Conservation (phyloP, 2,329 filamentous ascomycete genomes). For the Eurotiales sp. region DNA sequence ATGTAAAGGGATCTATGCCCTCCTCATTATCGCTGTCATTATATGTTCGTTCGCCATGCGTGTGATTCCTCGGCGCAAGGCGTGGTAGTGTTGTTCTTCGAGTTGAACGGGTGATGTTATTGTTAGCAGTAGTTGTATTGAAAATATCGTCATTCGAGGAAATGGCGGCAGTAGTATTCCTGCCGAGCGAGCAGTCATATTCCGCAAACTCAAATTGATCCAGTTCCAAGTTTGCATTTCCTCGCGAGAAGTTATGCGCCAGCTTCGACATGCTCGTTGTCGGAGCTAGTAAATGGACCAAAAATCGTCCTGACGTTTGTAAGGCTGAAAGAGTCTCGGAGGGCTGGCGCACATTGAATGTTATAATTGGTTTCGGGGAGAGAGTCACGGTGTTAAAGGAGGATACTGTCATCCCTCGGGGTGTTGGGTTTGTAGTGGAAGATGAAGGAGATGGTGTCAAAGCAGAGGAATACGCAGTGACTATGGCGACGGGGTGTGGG, state of each 20-base stretch:
- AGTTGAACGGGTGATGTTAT: conserved; percentile 22
- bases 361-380: conserved; percentile 53
- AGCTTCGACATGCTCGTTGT: conserved; percentile 29
- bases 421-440: conserved; percentile 19
- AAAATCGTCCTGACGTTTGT: conserved; percentile 41
- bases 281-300: conserved; percentile 49
- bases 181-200: too few relatives aligned
- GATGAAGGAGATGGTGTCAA: background rate
- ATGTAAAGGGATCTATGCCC: conserved; percentile 27
- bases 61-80: background rate
- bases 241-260: conserved; percentile 38
- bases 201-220: conserved; percentile 2
- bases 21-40: conserved; percentile 14
- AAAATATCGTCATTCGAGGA: too few relatives aligned
- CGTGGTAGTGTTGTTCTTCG: conserved; percentile 18
- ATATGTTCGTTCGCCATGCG: conserved; percentile 13
- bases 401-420: conserved; percentile 57
- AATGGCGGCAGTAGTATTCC: conserved; percentile 10
- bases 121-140: background rate
- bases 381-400: conserved; percentile 60
- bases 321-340: conserved; percentile 57
- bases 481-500: conserved; percentile 55
- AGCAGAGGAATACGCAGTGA: conserved; percentile 40
- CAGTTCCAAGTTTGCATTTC: conserved; percentile 34
- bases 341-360: conserved; percentile 58